Evolutionary conservation across 257 asterid genomes (phyloP).

Genomic region (Solanum chilense): DNA sequence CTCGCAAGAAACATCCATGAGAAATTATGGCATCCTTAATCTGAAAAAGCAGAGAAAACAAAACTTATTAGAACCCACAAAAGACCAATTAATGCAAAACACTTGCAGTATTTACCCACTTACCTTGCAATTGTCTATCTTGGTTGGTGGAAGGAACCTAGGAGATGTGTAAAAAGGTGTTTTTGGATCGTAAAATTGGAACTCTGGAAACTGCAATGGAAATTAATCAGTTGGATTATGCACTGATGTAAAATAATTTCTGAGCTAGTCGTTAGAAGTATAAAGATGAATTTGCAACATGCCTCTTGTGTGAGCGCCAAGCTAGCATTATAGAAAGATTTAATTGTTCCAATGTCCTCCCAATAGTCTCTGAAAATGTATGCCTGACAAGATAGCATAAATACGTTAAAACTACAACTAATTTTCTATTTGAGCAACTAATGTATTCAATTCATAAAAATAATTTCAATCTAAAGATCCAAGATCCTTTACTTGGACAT

Average conservation of each 20-base stretch:
- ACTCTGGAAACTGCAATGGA: slow-evolving; percentile 52
- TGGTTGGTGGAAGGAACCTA: slow-evolving; percentile 89
- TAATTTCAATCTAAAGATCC: background rate
- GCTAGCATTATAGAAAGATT: slow-evolving; percentile 83
- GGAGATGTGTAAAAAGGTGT: slow-evolving; percentile 96
- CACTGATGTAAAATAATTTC: background rate
- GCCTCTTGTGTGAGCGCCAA: slow-evolving; percentile 87
- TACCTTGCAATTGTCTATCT: slow-evolving; percentile 82
- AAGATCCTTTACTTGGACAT: slow-evolving; percentile 49
- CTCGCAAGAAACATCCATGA: slow-evolving; percentile 92
- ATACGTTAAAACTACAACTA: background rate
- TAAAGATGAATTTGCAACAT: background rate
- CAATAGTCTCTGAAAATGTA: slow-evolving; percentile 90
- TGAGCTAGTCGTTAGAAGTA: background rate
- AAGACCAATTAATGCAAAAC: background rate
- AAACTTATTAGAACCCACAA: background rate
- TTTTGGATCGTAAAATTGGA: slow-evolving; percentile 84
- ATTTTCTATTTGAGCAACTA: background rate
- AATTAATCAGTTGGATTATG: background rate
- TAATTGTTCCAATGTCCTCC: slow-evolving; percentile 91
- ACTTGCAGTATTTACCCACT: background rate
- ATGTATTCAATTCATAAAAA: background rate
- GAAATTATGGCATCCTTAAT: slow-evolving; percentile 87
- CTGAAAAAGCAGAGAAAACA: slow-evolving; percentile 25
- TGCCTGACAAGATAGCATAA: slow-evolving; percentile 33